phyloP scores from a whole-genome alignment of 2,329 filamentous ascomycete species.

The Conoideocrella luteorostrata region DNA sequence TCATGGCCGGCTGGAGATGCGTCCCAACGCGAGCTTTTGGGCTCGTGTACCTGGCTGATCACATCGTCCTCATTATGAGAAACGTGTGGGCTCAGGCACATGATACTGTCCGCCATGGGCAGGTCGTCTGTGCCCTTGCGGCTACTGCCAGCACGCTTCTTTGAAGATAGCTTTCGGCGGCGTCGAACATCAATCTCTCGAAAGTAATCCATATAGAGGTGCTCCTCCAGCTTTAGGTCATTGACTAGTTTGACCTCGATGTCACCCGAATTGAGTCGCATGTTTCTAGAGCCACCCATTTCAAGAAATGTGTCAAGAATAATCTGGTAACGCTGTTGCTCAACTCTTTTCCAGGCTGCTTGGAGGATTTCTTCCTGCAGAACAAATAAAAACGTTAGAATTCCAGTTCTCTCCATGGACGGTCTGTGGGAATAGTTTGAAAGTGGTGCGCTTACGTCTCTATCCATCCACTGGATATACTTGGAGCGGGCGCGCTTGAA shows the following conservation, averaged over 20 bases:
- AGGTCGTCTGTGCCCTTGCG: slow-evolving; percentile 25
- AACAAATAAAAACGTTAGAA: background rate
- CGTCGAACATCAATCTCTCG: slow-evolving; percentile 30
- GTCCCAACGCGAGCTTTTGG: slow-evolving; percentile 18
- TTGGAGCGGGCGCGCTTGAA: slow-evolving; percentile 44
- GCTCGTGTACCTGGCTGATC: slow-evolving; percentile 25
- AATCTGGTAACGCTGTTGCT: slow-evolving; percentile 36
- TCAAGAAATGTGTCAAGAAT: slow-evolving; percentile 41
- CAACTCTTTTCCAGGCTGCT: slow-evolving; percentile 34
- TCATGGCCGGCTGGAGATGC: slow-evolving; percentile 17
- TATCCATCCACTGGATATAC: slow-evolving; percentile 40
- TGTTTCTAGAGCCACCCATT: slow-evolving; percentile 40
- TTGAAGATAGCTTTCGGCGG: slow-evolving; percentile 32
- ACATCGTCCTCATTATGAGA: slow-evolving; percentile 27
- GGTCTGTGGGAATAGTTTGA: slow-evolving; percentile 3
- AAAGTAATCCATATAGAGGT: slow-evolving; percentile 32
- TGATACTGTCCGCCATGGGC: slow-evolving; percentile 34
- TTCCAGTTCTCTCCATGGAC: slow-evolving; percentile 1
- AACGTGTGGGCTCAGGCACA: slow-evolving; percentile 26
- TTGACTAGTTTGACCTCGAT: slow-evolving; percentile 44
- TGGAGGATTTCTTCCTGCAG: slow-evolving; percentile 32
- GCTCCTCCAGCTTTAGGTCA: slow-evolving; percentile 33
- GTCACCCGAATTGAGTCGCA: slow-evolving; percentile 43
- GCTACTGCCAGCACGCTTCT: slow-evolving; percentile 18
- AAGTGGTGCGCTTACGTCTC: slow-evolving; percentile 38